Percentiles rank a stretch among this genome's conserved stretches.
Evolutionary conservation across 768 basidiomycete genomes (phyloP).

Genomic region (Macrolepiota albuminosa): DNA sequence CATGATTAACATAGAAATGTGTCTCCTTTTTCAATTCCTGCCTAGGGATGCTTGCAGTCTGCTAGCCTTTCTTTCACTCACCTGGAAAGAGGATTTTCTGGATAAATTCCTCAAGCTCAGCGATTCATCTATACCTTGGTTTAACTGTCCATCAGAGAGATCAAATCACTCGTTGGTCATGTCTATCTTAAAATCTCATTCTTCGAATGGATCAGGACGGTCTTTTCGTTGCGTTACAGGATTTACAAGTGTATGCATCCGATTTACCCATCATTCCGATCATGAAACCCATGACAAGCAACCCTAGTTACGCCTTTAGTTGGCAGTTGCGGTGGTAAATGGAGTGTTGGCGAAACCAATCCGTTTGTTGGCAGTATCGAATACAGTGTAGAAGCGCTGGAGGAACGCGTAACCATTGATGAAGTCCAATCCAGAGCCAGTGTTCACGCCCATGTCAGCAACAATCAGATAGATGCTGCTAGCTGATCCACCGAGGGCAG

Average conservation of each 20-base stretch:
- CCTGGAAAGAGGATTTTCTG: too few relatives aligned
- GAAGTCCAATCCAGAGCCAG: constrained; percentile 46
- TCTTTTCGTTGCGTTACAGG: too few relatives aligned
- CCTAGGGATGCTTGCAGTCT: too few relatives aligned
- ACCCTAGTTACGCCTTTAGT: constrained; percentile 18
- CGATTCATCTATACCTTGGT: too few relatives aligned
- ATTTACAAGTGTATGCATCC: not conserved
- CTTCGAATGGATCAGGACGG: too few relatives aligned
- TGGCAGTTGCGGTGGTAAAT: constrained; percentile 42
- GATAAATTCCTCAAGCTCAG: too few relatives aligned
- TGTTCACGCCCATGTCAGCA: constrained; percentile 28
- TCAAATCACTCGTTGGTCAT: too few relatives aligned
- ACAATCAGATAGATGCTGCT: constrained; percentile 29
- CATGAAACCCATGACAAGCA: not conserved
- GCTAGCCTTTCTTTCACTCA: too few relatives aligned
- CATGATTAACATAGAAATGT: too few relatives aligned
- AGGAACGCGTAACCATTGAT: constrained; percentile 51
- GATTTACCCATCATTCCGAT: not conserved
- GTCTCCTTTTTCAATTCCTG: too few relatives aligned
- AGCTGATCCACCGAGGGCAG: constrained; percentile 25
- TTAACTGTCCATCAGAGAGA: too few relatives aligned
- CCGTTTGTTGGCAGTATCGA: constrained; percentile 49
- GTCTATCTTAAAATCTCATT: too few relatives aligned
- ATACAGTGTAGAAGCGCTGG: constrained; percentile 62
- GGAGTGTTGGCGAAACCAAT: constrained; percentile 52